phyloP scores from a whole-genome alignment of 495 filamentous ascomycete genomes.

The Aspergillus diversus region DNA sequence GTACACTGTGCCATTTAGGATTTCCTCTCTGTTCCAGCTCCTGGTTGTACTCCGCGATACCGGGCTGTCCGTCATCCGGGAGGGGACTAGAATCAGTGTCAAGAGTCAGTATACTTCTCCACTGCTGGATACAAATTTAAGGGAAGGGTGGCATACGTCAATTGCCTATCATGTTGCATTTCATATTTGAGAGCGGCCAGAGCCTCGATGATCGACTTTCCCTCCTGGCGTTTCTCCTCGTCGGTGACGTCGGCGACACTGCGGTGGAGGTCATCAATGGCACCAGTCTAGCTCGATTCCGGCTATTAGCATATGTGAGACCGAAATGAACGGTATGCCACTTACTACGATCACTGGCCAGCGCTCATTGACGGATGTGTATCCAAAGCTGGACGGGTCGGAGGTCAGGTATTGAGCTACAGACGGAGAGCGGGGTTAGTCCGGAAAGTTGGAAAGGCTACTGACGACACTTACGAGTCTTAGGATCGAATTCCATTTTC shows the following conservation, averaged over 20 bases:
- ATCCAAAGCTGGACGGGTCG: constrained; percentile 87
- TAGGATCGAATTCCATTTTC: constrained; percentile 64
- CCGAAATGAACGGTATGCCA: neutral
- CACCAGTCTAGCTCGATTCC: constrained; percentile 68
- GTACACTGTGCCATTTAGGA: constrained; percentile 77
- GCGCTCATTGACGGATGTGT: constrained; percentile 75
- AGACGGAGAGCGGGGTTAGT: constrained; percentile 23
- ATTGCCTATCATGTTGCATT: constrained; percentile 81
- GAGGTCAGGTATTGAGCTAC: constrained; percentile 77
- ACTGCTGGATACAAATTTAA: neutral
- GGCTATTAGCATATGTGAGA: neutral
- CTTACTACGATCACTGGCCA: constrained; percentile 93
- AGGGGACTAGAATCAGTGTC: constrained; percentile 61
- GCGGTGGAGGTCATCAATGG: constrained; percentile 91
- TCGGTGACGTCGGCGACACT: constrained; percentile 58
- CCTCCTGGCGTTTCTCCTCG: constrained; percentile 70
- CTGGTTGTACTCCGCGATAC: constrained; percentile 81
- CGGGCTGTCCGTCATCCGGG: constrained; percentile 75
- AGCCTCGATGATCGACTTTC: constrained; percentile 80
- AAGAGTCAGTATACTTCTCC: neutral
- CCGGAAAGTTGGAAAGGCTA: constrained; percentile 1
- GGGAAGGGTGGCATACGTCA: constrained; percentile 64
- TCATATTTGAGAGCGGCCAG: constrained; percentile 91
- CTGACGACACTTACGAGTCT: constrained; percentile 55
- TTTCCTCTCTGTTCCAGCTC: constrained; percentile 77